Conservation (phyloP, 257 asterid genomes). For the Scutellaria barbata region DNA sequence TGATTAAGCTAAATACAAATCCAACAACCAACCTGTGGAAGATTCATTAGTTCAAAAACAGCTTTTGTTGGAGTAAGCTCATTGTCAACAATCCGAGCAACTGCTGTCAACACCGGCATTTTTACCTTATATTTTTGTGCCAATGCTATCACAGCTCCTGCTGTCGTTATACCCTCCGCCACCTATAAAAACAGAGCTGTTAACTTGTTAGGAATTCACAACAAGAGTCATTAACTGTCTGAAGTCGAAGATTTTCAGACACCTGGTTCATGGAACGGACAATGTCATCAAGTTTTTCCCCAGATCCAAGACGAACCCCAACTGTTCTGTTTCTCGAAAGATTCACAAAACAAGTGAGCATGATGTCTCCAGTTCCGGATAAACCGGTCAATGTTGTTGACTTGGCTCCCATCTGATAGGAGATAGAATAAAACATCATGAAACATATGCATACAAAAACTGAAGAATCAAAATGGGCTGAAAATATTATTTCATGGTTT, state of each 20-base stretch:
- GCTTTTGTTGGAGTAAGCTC: constrained; percentile 90
- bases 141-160: constrained; percentile 90
- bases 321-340: constrained; percentile 95
- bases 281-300: constrained; percentile 89
- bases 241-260: neutral
- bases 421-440: constrained; percentile 27
- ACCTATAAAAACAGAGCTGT: constrained; percentile 50
- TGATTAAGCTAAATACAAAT: neutral
- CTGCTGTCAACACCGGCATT: constrained; percentile 93
- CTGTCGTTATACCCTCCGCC: constrained; percentile 92
- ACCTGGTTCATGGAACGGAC: constrained; percentile 89
- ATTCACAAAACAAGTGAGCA: constrained; percentile 93
- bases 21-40: constrained; percentile 76
- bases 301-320: constrained; percentile 96
- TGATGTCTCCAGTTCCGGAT: constrained; percentile 90
- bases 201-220: constrained; percentile 8
- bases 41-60: constrained; percentile 85
- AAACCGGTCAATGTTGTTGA: constrained; percentile 86
- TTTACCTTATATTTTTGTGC: constrained; percentile 90
- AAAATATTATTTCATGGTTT: neutral
- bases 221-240: neutral
- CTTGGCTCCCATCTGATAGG: constrained; percentile 88
- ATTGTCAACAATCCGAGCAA: constrained; percentile 82
- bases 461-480: neutral
- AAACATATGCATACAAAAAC: constrained; percentile 4